Evolutionary conservation across 495 filamentous ascomycete genomes (phyloP).

Genomic region (Pseudevernia furfuracea): DNA sequence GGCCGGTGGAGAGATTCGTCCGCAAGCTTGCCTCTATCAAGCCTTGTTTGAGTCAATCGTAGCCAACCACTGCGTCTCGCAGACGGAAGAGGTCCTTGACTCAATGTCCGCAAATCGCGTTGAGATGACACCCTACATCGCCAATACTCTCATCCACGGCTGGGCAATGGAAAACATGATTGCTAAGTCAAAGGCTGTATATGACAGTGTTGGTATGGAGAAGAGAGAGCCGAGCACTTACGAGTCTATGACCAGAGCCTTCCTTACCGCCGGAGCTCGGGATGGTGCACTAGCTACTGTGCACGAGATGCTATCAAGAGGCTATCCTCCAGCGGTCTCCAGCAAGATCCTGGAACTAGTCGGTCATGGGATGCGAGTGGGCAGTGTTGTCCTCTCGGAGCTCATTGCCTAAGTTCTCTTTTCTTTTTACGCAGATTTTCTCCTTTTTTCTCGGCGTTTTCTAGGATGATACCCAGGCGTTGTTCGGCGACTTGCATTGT

Average conservation of each 20-base stretch:
- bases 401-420: constrained; percentile 9
- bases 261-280: constrained; percentile 72
- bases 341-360: constrained; percentile 88
- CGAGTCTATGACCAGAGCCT: constrained; percentile 96
- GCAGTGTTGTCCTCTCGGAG: constrained; percentile 15
- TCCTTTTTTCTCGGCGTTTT: constrained; percentile 5
- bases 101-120: constrained; percentile 66
- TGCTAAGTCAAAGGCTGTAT: constrained; percentile 67
- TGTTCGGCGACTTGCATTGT: not conserved
- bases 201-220: constrained; percentile 59
- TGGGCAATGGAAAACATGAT: constrained; percentile 86
- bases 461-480: constrained; percentile 22
- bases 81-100: constrained; percentile 63
- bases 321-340: constrained; percentile 85
- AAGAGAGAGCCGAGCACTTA: constrained; percentile 97
- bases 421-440: not conserved
- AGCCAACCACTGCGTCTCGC: constrained; percentile 75
- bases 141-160: constrained; percentile 97
- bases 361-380: constrained; percentile 46
- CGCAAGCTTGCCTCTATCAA: constrained; percentile 86
- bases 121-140: constrained; percentile 92
- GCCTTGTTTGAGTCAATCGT: constrained; percentile 94
- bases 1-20: constrained; percentile 52
- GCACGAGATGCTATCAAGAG: constrained; percentile 80
- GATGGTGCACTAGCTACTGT: constrained; percentile 67